Conservation (phyloP, 345 rosid genomes). For the Eucalyptus coolabah region DNA sequence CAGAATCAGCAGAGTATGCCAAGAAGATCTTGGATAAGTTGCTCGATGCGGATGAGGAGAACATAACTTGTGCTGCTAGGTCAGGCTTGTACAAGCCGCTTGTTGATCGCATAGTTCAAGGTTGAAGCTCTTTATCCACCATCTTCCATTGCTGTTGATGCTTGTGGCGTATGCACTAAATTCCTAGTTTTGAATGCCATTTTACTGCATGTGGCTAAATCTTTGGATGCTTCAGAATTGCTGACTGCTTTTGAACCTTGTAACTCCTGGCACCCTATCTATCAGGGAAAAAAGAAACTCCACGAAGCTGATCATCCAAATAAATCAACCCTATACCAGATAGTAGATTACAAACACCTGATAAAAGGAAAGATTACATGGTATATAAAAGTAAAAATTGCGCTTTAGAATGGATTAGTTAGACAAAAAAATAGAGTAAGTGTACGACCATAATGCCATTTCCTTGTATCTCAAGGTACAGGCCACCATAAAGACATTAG, state of each 20-base stretch:
- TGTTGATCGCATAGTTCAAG: slow-evolving; percentile 35
- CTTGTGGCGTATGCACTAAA: background rate
- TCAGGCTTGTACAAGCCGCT: slow-evolving; percentile 66
- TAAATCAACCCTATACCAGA: background rate
- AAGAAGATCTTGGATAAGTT: slow-evolving; percentile 37
- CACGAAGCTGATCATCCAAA: background rate
- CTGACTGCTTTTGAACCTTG: background rate
- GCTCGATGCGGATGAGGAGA: slow-evolving; percentile 46
- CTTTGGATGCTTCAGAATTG: background rate
- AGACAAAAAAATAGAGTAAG: background rate
- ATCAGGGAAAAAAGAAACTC: background rate
- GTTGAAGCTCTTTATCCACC: slow-evolving; percentile 2
- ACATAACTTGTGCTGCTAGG: slow-evolving; percentile 36
- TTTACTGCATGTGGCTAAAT: background rate
- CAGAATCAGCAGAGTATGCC: slow-evolving; percentile 37
- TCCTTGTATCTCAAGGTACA: background rate
- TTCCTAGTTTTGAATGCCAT: background rate
- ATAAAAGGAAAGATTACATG: background rate
- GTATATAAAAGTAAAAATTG: background rate
- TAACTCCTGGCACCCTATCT: background rate
- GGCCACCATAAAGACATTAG: background rate
- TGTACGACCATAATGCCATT: background rate
- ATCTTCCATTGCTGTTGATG: background rate
- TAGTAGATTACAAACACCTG: background rate
- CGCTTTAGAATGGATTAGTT: background rate